Base-by-base conservation (phyloP, 192 early-diverging fungal species). In the Thamnidium elegans region DNA sequence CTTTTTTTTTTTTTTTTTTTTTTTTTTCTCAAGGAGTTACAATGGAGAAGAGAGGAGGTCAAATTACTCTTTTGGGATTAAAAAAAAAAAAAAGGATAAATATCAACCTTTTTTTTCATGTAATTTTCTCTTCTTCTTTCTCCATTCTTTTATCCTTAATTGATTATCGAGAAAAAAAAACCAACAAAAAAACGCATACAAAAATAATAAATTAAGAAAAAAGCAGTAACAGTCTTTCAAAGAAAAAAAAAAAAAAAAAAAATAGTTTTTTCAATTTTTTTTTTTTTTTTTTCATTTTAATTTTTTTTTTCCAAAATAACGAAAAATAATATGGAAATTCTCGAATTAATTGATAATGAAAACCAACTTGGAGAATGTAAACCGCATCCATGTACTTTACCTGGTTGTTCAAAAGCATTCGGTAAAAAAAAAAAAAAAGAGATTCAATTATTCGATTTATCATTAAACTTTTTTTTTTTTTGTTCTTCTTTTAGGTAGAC, bases 331-430 rank as follows among this genome's bases (percentile, higher is more conserved):
- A 69, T 69, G 67, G 67, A 69, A 19, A 69, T 69, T 39, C 75
- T 83, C 66, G 81, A 83, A 77, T 63, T 83, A 46, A 78, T 83
- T 69, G 71, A 79, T 69, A 60, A 59, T 31, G 81, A 83, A 73
- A 68, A 69, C 65, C 68, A 73, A 26, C 71, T 76, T 48, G 76
- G 75, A 39, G 81, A 83, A 60, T 71, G 71, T 55, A 78, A 79
- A 54, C 81, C 81, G 7, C 79, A 80, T 69, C 63, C 59, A 54
- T 91, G 90, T 70, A 62, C 72, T 21, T 85, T 81, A 77, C 65
- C 56, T 13, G 77, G 74, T 17, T 92, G 90, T 75, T 65, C 64
- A 63, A 92, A 92, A 67, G 78, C 82, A 48, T 92, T 92, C 58
- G 43, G 67, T 69, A 42, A 31, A 51, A 39, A 62, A 20, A 14